Percentiles rank a stretch among this genome's conserved stretches.
These are phyloP conservation scores for Pterocarpus macrocarpus DNA, from an alignment of 306 rosid species.

Conservation along the genomic window DNA sequence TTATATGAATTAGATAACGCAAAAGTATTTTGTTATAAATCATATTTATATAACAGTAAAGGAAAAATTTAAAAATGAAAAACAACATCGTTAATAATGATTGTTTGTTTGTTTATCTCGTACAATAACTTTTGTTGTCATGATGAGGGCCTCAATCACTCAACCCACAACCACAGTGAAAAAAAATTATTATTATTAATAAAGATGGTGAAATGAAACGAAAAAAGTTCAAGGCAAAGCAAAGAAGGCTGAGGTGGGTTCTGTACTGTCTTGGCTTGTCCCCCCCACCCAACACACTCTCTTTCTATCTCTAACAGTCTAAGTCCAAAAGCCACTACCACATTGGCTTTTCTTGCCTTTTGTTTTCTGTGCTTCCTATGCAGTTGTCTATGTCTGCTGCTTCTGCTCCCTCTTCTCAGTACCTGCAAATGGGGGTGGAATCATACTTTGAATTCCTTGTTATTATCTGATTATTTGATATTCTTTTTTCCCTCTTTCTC, in stretches of 20 bases:
- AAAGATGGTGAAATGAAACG: constrained; percentile 27
- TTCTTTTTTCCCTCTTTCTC: constrained; percentile 11
- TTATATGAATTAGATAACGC: no score
- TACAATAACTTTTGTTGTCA: constrained; percentile 60
- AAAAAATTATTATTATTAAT: constrained; percentile 54
- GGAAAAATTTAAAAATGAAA: background rate
- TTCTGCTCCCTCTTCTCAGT: constrained; percentile 88
- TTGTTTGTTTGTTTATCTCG: constrained; percentile 36
- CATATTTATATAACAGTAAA: no score
- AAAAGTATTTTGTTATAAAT: no score
- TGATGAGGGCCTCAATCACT: constrained; percentile 64
- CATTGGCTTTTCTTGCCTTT: constrained; percentile 84
- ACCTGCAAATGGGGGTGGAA: constrained; percentile 89
- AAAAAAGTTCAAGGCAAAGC: constrained; percentile 56
- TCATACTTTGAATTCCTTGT: constrained; percentile 89
- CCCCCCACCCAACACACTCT: constrained; percentile 88
- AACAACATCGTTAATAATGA: constrained; percentile 28
- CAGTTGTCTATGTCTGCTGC: constrained; percentile 84
- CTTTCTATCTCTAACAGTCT: constrained; percentile 59
- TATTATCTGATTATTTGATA: constrained; percentile 68
- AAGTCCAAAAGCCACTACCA: constrained; percentile 75
- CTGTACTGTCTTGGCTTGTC: constrained; percentile 87
- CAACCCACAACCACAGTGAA: constrained; percentile 54
- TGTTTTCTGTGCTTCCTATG: constrained; percentile 85
- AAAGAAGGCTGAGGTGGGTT: constrained; percentile 75